Evolutionary conservation across 345 rosid species (phyloP), one percentile per base, ranked within the genome.

Genomic region (Carallia brachiata): DNA sequence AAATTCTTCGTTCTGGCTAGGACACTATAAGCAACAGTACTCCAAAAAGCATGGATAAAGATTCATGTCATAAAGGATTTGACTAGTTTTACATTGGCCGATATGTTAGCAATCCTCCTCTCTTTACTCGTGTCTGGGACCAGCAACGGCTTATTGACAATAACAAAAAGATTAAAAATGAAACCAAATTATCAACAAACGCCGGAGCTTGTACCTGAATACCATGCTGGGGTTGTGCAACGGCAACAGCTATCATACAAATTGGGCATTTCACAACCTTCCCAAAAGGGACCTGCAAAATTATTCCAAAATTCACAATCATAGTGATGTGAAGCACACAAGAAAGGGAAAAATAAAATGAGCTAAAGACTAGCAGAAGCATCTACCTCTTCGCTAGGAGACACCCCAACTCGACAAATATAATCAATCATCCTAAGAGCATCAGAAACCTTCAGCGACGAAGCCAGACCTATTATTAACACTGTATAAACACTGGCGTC

Each of bases 191-290:
- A 61, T 12, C 15, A 65, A 63, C 55, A 6, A 19, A 44, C 32
- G 31, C 47, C 57, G 32, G 37, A 52, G 44, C 16, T 10, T 55
- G 52, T 79, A 92, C 99, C 90, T 95, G 99, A 80, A 85, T 70
- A 67, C 97, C 99, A 75, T 84, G 84, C 70, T 88, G 99, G 4
- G 99, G 97, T 69, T 95, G 97, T 32, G 94, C 91, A 74, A 90
- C 96, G 32, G 84, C 91, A 62, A 92, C 83, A 71, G 96, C 97
- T 73, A 92, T 68, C 83, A 71, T 69, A 80, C 99, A 92, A 63
- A 79, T 84, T 8, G 97, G 99, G 78, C 99, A 95, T 73, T 88
- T 86, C 67, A 95, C 92, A 70, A 95, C 90, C 84, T 86, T 89
- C 61, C 99, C 99, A 76, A 95, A 92, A 13, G 97, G 97, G 62